Evolutionary conservation across 345 rosid species (phyloP).

Genomic region (Anastatica hierochuntica): DNA sequence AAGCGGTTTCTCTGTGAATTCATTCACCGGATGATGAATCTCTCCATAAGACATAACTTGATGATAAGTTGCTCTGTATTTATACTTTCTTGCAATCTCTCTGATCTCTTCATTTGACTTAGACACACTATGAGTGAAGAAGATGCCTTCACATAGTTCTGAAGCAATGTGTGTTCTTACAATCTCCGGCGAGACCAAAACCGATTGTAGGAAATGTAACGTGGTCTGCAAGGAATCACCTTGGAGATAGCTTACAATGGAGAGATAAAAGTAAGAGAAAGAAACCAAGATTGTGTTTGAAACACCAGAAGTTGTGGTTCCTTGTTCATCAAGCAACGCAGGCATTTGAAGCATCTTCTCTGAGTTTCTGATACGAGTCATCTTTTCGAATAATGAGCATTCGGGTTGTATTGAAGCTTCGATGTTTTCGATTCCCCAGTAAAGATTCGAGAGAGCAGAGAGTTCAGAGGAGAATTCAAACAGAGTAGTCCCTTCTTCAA

Average conservation of each 20-base stretch:
- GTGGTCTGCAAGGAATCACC: constrained; percentile 62
- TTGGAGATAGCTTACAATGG: constrained; percentile 47
- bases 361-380: constrained; percentile 30
- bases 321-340: constrained; percentile 73
- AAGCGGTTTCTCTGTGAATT: constrained; percentile 11
- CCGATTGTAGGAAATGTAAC: constrained; percentile 58
- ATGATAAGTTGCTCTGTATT: constrained; percentile 64
- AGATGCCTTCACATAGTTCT: constrained; percentile 38
- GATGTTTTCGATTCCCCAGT: constrained; percentile 60
- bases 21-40: constrained; percentile 25
- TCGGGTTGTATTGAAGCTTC: constrained; percentile 43
- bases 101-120: constrained; percentile 27
- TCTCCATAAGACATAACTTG: constrained; percentile 53
- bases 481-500: constrained; percentile 27
- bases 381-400: constrained; percentile 29
- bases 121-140: constrained; percentile 18
- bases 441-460: constrained; percentile 57
- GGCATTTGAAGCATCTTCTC: constrained; percentile 86
- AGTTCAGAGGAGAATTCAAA: constrained; percentile 57
- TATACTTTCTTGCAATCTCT: constrained; percentile 45
- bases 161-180: constrained; percentile 38
- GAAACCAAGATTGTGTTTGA: constrained; percentile 35
- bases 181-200: constrained; percentile 46
- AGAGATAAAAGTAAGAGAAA: constrained; percentile 48
- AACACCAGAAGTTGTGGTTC: constrained; percentile 48